A percentile compares a stretch with the other conserved stretches of the same genome.
These are phyloP conservation scores for Conticribra guillardii DNA, from an alignment of 108 stramenopile species.

Conservation along the genomic window DNA sequence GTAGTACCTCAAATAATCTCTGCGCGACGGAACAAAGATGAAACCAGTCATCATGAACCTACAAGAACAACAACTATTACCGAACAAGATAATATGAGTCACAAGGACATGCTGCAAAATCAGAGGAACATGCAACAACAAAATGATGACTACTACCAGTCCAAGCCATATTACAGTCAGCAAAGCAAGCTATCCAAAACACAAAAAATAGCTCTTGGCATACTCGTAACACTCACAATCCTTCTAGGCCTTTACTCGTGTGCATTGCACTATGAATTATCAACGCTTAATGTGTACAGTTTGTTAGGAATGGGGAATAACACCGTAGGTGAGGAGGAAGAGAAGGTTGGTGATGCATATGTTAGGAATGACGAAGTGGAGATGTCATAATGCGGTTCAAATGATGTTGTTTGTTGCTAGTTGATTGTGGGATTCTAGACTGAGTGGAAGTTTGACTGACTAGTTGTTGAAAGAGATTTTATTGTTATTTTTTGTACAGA, in stretches of 20 bases:
- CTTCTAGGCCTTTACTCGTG: background rate
- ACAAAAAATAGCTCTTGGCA: background rate
- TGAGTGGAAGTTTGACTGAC: no score
- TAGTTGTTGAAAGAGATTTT: no score
- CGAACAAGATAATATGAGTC: no score
- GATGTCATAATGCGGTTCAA: no score
- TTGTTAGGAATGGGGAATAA: background rate
- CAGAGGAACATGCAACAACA: background rate
- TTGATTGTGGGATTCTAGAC: no score
- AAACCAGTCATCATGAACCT: no score
- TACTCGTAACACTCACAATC: background rate
- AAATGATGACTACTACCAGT: background rate
- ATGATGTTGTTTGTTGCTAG: no score
- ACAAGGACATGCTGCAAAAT: no score
- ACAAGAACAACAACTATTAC: no score
- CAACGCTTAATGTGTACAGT: background rate
- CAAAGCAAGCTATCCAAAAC: background rate
- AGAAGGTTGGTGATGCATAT: background rate
- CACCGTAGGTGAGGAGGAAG: background rate
- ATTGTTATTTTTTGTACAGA: no score
- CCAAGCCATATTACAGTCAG: background rate
- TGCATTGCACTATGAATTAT: background rate
- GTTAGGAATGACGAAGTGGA: background rate
- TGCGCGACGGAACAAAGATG: no score
- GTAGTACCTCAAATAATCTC: no score